Evolutionary conservation across 768 basidiomycete genomes (phyloP), one percentile per base, ranked within the genome.

Genomic region (Mycena sanguinolenta): DNA sequence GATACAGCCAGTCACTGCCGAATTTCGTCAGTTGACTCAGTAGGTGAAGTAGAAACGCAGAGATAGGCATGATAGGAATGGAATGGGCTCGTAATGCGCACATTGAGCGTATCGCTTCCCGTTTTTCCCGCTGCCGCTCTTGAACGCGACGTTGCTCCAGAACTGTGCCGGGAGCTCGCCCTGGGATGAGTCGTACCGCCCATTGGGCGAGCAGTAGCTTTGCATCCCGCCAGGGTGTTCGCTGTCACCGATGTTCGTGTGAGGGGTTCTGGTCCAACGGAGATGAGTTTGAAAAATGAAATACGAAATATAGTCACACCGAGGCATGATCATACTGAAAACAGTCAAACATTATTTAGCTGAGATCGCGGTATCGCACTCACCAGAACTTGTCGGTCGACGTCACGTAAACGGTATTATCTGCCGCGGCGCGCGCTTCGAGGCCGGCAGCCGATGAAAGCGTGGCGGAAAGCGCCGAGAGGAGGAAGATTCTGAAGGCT

Each of bases 171-270:
- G 39, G 13, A 39, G 39, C 13, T 39, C 77, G 23, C 89, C 88
- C 73, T 89, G 67, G 19, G 79, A 44, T 0, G 84, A 83, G 72
- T 44, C 23, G 61, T 78, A 82, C 34, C 79, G 78, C 71, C 67
- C 0, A 87, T 82, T 1, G 89, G 77, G 64, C 81, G 88, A 86
- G 71, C 89, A 90, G 74, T 88, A 90, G 0, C 84, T 85, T 70
- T 85, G 84, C 78, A 84, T 88, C 4, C 88, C 88, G 21, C 88
- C 88, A 0, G 87, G 85, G 67, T 85, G 82, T 71, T 90, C 88
- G 70, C 84, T 87, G 69, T 87, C 87, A 21, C 89, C 89, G 60
- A 90, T 84, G 68, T 88, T 81, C 17, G 88, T 90, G 73, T 88
- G 82, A 1, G 83, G 76, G 62, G 84, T 75, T 32, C 87, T 86